A percentile compares a stretch with the other conserved stretches of the same genome.
These are phyloP conservation scores for Cytospora piceicola DNA, from an alignment of 2,329 filamentous ascomycete genomes.

Conservation along the genomic window DNA sequence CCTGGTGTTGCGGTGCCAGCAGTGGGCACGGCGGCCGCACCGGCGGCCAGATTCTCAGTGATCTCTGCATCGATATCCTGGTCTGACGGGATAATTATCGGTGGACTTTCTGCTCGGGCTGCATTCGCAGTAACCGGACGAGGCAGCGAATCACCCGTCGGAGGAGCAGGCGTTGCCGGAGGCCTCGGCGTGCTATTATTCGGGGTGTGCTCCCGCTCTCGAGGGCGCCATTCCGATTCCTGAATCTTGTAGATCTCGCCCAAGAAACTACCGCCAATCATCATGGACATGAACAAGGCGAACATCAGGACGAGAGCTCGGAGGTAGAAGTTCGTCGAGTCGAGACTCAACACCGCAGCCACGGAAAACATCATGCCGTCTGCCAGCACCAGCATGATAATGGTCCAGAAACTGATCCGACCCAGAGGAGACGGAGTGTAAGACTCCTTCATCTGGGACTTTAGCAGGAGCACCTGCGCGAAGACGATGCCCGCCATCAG, in stretches of 20 bases:
- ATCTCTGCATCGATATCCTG: conserved; percentile 68
- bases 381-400: conserved; percentile 63
- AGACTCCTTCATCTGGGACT: conserved; percentile 67
- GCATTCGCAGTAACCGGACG: conserved; percentile 45
- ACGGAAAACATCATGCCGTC: conserved; percentile 63
- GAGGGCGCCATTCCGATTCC: conserved; percentile 57
- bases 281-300: conserved; percentile 59
- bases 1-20: conserved; percentile 36
- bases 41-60: conserved; percentile 42
- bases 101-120: conserved; percentile 40
- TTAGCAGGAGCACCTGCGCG: conserved; percentile 64
- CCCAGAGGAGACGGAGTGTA: conserved; percentile 70
- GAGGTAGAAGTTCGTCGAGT: conserved; percentile 59
- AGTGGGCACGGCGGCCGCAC: conserved; percentile 42
- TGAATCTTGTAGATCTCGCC: conserved; percentile 65
- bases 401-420: conserved; percentile 67
- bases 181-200: conserved; percentile 35
- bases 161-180: conserved; percentile 35
- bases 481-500: conserved; percentile 60
- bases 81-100: conserved; percentile 66
- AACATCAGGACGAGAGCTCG: conserved; percentile 60
- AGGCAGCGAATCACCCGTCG: conserved; percentile 42
- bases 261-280: conserved; percentile 61
- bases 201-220: conserved; percentile 41
- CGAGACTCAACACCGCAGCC: conserved; percentile 60